A percentile compares a stretch with the other conserved stretches of the same genome.
Conservation (phyloP, 768 basidiomycete species). For the Dentipellis sp. region DNA sequence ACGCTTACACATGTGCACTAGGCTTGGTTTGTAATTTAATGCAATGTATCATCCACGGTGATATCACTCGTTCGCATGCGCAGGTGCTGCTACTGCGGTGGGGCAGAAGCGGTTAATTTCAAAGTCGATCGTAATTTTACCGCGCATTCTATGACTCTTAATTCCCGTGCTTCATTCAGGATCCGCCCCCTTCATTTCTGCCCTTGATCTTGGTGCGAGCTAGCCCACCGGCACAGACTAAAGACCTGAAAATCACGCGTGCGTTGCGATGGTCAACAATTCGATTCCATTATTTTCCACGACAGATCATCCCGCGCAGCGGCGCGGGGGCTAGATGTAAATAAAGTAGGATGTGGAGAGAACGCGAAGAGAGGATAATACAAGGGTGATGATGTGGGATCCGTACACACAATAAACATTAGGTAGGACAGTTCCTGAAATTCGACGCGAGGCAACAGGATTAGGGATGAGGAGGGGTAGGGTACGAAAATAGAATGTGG, state of each 20-base stretch:
- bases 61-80: too few relatives aligned
- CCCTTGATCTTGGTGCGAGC: background rate
- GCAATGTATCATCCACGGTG: too few relatives aligned
- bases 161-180: background rate
- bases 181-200: background rate
- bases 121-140: too few relatives aligned
- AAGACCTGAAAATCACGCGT: background rate
- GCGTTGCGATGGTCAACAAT: background rate
- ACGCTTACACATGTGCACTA: too few relatives aligned
- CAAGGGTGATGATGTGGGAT: background rate
- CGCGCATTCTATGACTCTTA: too few relatives aligned
- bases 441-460: background rate
- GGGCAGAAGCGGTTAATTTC: too few relatives aligned
- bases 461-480: background rate
- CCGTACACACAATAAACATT: background rate
- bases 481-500: background rate
- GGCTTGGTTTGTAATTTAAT: too few relatives aligned
- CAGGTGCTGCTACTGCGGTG: too few relatives aligned
- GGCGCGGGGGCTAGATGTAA: background rate
- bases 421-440: background rate
- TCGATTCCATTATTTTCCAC: background rate
- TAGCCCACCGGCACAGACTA: background rate
- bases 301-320: background rate
- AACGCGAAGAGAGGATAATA: background rate
- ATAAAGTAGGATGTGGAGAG: background rate